A percentile compares a stretch with the other conserved stretches of the same genome.
Conservation (phyloP, 257 asterid species). For the Primulina huaijiensis region DNA sequence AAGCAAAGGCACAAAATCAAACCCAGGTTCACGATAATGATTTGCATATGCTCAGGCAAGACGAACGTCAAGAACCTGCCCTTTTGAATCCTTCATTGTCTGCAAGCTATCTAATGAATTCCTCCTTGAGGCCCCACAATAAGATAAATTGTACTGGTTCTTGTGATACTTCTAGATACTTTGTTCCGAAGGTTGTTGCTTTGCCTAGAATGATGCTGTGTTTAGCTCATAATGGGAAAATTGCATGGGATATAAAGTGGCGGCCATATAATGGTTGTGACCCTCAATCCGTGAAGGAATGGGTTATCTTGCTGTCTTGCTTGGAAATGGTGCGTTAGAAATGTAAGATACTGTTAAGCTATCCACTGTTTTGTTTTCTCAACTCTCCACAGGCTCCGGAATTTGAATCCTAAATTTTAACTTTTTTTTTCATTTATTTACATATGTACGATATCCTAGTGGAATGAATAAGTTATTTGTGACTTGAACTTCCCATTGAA, state of each 20-base stretch:
- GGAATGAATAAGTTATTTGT: not conserved
- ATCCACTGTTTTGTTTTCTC: not conserved
- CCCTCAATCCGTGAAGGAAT: constrained; percentile 50
- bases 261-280: constrained; percentile 51
- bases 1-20: constrained; percentile 30
- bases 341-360: constrained; percentile 56
- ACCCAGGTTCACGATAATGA: constrained; percentile 26
- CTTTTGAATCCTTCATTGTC: constrained; percentile 24
- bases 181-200: constrained; percentile 55
- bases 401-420: constrained; percentile 15
- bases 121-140: constrained; percentile 31
- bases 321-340: constrained; percentile 94
- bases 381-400: not conserved
- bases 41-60: constrained; percentile 29
- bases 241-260: constrained; percentile 97
- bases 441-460: not conserved
- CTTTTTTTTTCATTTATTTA: not conserved
- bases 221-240: constrained; percentile 91
- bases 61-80: constrained; percentile 35
- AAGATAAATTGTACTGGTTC: constrained; percentile 22
- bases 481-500: not conserved
- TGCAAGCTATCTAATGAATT: constrained; percentile 26
- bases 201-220: constrained; percentile 83
- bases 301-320: constrained; percentile 93
- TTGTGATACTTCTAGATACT: constrained; percentile 28